Percentiles rank a stretch among this genome's conserved stretches.
These are phyloP conservation scores for Anthostomella pinea DNA, from an alignment of 2,329 filamentous ascomycete species.

Conservation along the genomic window DNA sequence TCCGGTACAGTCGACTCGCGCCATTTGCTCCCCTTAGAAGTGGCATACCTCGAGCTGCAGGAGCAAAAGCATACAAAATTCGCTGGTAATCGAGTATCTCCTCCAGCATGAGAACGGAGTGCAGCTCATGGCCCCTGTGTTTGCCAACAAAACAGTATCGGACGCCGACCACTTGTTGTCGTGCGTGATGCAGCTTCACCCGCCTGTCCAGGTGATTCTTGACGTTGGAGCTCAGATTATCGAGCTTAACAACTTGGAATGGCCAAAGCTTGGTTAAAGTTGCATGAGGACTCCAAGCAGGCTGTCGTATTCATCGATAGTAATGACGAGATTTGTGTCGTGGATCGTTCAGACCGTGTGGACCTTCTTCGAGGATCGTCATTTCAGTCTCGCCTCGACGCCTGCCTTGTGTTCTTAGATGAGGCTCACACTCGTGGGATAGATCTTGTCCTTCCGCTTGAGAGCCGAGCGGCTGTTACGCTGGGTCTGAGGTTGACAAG, in stretches of 20 bases:
- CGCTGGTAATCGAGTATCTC: constrained; percentile 57
- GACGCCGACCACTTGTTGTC: too few relatives aligned
- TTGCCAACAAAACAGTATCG: too few relatives aligned
- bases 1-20: constrained; percentile 68
- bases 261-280: constrained; percentile 47
- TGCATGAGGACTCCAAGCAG: constrained; percentile 29
- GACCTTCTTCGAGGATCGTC: too few relatives aligned
- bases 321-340: constrained; percentile 43
- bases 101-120: constrained; percentile 38
- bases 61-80: constrained; percentile 59
- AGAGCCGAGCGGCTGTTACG: constrained; percentile 51
- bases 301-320: constrained; percentile 53
- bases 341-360: too few relatives aligned
- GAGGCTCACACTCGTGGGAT: constrained; percentile 59
- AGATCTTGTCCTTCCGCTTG: constrained; percentile 53
- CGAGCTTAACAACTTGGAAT: constrained; percentile 55
- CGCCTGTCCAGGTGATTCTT: constrained; percentile 45
- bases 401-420: constrained; percentile 56
- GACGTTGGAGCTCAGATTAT: constrained; percentile 64
- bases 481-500: constrained; percentile 56
- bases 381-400: too few relatives aligned
- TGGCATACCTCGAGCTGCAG: constrained; percentile 58
- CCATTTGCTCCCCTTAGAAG: constrained; percentile 55
- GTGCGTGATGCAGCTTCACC: too few relatives aligned
- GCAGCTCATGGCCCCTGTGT: too few relatives aligned